These are phyloP conservation scores for Suillus americanus DNA, from an alignment of 768 basidiomycete genomes.

Conservation along the genomic window DNA sequence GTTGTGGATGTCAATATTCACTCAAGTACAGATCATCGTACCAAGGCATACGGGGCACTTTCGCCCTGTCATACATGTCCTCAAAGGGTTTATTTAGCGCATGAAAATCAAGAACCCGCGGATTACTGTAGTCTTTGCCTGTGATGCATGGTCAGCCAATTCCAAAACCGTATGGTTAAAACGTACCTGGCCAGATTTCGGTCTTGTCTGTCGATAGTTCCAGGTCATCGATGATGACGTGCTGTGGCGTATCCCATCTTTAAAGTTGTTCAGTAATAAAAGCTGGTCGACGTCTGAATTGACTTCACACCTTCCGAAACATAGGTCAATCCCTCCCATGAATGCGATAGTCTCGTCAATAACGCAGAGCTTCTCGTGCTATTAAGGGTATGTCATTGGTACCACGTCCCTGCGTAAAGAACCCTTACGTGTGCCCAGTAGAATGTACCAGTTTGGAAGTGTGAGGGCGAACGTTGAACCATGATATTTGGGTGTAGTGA, in stretches of 20 bases:
- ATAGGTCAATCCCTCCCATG: slow-evolving; percentile 96
- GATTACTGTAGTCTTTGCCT: slow-evolving; percentile 97
- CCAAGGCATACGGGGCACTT: slow-evolving; percentile 96
- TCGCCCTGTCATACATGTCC: slow-evolving; percentile 92
- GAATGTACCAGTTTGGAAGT: slow-evolving; percentile 96
- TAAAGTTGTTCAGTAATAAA: slow-evolving; percentile 8
- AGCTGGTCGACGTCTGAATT: not conserved
- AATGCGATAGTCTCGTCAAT: slow-evolving; percentile 97
- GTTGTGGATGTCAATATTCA: not conserved
- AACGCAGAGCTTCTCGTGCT: slow-evolving; percentile 98
- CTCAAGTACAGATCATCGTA: slow-evolving; percentile 34
- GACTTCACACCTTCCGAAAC: slow-evolving; percentile 69
- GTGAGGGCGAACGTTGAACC: slow-evolving; percentile 95
- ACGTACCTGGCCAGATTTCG: slow-evolving; percentile 84
- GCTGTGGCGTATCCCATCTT: slow-evolving; percentile 97
- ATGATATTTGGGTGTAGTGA: slow-evolving; percentile 89
- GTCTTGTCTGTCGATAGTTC: slow-evolving; percentile 55
- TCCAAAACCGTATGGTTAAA: not conserved
- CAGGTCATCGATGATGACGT: slow-evolving; percentile 83
- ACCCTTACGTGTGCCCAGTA: slow-evolving; percentile 94
- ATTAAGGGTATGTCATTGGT: slow-evolving; percentile 5
- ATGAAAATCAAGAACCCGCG: slow-evolving; percentile 83
- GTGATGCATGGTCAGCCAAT: slow-evolving; percentile 6
- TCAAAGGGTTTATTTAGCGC: slow-evolving; percentile 86
- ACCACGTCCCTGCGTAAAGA: not conserved